These are phyloP conservation scores for Symmetrospora coprosmae DNA, from an alignment of 768 basidiomycete species.

Conservation along the genomic window DNA sequence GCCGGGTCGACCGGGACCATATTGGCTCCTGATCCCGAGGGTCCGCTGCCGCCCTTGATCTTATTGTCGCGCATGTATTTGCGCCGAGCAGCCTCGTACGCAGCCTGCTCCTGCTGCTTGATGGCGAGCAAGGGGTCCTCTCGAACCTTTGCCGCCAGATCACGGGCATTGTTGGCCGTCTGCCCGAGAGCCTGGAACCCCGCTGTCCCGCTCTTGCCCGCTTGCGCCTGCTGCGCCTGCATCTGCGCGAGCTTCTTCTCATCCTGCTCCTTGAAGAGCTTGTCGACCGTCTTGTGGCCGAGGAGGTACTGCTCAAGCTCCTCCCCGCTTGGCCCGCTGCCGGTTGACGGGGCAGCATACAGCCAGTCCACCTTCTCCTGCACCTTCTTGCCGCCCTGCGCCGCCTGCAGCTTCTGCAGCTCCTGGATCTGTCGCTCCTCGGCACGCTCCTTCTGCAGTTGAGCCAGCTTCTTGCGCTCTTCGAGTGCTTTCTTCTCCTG, in stretches of 20 bases:
- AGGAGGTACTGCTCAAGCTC: conserved; percentile 92
- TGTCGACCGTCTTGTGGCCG: conserved; percentile 95
- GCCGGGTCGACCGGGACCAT: conserved; percentile 31
- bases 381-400: conserved; percentile 75
- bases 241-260: conserved; percentile 51
- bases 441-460: conserved; percentile 91
- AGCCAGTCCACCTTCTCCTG: conserved; percentile 97
- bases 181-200: conserved; percentile 36
- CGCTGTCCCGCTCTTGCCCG: not conserved
- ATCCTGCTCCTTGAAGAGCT: conserved; percentile 80
- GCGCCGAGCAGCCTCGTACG: conserved; percentile 48
- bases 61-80: conserved; percentile 11
- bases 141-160: conserved; percentile 81
- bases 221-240: conserved; percentile 5
- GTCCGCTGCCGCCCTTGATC: conserved; percentile 42
- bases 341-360: conserved; percentile 93
- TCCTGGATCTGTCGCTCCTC: conserved; percentile 95
- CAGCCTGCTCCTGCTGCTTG: conserved; percentile 92
- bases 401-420: conserved; percentile 81
- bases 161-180: conserved; percentile 78
- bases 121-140: conserved; percentile 96
- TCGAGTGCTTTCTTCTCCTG: conserved; percentile 95
- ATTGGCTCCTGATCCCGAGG: conserved; percentile 30
- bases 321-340: conserved; percentile 68
- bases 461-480: conserved; percentile 95